A percentile compares a stretch with the other conserved stretches of the same genome.
These are phyloP conservation scores for Aspergillus hiratsukae DNA, from an alignment of 2,329 filamentous ascomycete genomes.

Conservation along the genomic window DNA sequence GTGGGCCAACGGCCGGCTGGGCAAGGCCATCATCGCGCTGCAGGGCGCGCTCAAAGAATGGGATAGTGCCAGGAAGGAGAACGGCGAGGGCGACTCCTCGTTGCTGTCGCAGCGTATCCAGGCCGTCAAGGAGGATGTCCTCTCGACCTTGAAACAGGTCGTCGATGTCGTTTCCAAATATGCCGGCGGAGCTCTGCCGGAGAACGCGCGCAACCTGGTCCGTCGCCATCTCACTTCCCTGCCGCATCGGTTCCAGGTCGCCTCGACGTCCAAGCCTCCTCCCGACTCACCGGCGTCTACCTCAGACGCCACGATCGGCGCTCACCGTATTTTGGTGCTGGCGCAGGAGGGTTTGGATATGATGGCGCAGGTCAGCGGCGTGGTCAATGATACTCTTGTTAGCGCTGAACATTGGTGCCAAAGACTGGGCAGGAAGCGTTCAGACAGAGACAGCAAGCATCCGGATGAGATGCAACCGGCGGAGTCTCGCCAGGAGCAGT, in stretches of 20 bases:
- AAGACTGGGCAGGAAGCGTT: constrained; percentile 56
- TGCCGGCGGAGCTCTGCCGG: constrained; percentile 83
- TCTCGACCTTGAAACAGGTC: constrained; percentile 74
- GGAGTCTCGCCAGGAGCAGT: constrained; percentile 12
- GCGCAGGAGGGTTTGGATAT: constrained; percentile 90
- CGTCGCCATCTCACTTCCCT: constrained; percentile 78
- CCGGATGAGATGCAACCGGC: constrained; percentile 16
- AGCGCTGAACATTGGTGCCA: constrained; percentile 92
- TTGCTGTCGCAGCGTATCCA: constrained; percentile 55
- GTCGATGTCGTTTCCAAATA: constrained; percentile 84
- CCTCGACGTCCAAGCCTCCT: constrained; percentile 49
- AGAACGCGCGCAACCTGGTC: constrained; percentile 80
- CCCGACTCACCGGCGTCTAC: constrained; percentile 29
- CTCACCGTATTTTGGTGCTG: constrained; percentile 75
- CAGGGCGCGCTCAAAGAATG: constrained; percentile 76
- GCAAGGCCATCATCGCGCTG: constrained; percentile 67
- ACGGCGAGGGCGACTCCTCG: constrained; percentile 17
- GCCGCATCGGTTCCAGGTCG: constrained; percentile 75
- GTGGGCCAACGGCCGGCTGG: constrained; percentile 77
- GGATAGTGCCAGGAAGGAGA: constrained; percentile 50
- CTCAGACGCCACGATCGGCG: constrained; percentile 51
- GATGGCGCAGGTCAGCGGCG: constrained; percentile 83
- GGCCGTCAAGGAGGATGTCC: constrained; percentile 63
- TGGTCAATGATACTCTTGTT: constrained; percentile 82
- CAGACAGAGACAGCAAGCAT: constrained; percentile 23